These are phyloP conservation scores for Colletotrichum spaethianum DNA, from an alignment of 2,329 filamentous ascomycete species.

Conservation along the genomic window DNA sequence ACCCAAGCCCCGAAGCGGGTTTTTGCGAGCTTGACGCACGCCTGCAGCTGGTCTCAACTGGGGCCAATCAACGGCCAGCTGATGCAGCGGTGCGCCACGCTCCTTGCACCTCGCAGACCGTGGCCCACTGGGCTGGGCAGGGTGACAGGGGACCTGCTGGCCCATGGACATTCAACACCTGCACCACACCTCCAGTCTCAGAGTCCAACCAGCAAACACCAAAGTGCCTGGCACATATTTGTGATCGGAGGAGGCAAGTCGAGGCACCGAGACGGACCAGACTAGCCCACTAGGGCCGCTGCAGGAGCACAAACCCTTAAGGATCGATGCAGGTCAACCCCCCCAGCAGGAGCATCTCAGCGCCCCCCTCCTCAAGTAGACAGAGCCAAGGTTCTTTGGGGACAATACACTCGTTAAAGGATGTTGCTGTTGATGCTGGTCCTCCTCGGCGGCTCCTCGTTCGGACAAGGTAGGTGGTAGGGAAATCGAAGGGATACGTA, in stretches of 20 bases:
- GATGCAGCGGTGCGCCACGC: constrained; percentile 47
- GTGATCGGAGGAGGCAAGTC: constrained; percentile 14
- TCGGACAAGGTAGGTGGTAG: constrained; percentile 7
- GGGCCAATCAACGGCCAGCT: constrained; percentile 51
- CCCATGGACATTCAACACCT: constrained; percentile 24
- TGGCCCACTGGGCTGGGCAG: constrained; percentile 32
- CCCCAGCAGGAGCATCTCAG: neutral
- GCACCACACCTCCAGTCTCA: constrained; percentile 9
- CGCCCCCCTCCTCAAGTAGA: neutral
- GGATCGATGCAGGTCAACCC: constrained; percentile 32
- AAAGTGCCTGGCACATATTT: constrained; percentile 16
- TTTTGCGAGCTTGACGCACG: constrained; percentile 47
- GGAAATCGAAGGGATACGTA: constrained; percentile 32
- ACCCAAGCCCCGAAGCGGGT: constrained; percentile 45
- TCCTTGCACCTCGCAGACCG: constrained; percentile 37
- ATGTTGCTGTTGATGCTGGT: neutral
- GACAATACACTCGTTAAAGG: neutral
- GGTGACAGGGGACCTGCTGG: constrained; percentile 30
- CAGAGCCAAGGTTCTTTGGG: neutral
- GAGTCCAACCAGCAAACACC: neutral
- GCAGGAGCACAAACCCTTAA: constrained; percentile 37
- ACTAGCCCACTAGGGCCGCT: constrained; percentile 39
- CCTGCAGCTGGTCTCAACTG: constrained; percentile 46
- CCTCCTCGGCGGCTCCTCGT: constrained; percentile 24
- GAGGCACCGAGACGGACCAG: constrained; percentile 23